Base-by-base conservation (phyloP, 23 red algal species). In the Cyanidiococcus yangmingshanensis region DNA sequence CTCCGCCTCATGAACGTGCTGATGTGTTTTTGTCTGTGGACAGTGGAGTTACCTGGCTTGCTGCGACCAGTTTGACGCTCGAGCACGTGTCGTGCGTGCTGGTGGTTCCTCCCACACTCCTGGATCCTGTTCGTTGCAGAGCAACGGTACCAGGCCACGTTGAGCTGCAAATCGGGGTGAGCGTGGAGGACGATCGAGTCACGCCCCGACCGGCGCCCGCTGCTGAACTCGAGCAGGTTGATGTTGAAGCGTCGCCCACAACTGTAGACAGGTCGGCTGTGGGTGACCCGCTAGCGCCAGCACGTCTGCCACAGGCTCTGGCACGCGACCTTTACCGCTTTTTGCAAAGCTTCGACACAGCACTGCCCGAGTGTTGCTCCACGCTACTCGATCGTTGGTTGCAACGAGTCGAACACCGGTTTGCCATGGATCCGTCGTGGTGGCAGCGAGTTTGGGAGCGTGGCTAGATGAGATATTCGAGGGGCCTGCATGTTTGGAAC, bases 291-390 rank as follows among this genome's bases (percentile, higher is more conserved):
- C 12, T 54, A 7, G 45, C 21, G 45, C 45, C 45, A 21, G 12
- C 45, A 21, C 12, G 45, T 54, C 7, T 71, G 27, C n/a, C 32
- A 29, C 63, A 71, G 63, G 63, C 63, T 12, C 63, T 71, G 63
- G 63, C 63, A 30, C 63, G 21, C n/a, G 63, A 71, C 63, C 32
- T 71, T 7, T 25, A 32, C 21, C 63, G 32, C 16, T 71, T 32
- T 71, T 30, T 71, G 63, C 63, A 71, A 17, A 71, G 63, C 32
- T 71, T 71, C 32, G 63, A 71, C 27, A 35, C 21, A 7, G 12
- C 63, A 7, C 27, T 71, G 27, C n/a, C n/a, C 7, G 32, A 71
- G 21, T 29, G 63, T 25, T 25, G 21, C 12, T 32, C 63, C 27
- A 2, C 63, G 15, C 32, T 32, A 7, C n/a, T 71, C 7, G n/a